Percentiles rank a stretch among this genome's conserved stretches.
Conservation (phyloP, 2,329 filamentous ascomycete species). For the Arthrobotrys iridis region DNA sequence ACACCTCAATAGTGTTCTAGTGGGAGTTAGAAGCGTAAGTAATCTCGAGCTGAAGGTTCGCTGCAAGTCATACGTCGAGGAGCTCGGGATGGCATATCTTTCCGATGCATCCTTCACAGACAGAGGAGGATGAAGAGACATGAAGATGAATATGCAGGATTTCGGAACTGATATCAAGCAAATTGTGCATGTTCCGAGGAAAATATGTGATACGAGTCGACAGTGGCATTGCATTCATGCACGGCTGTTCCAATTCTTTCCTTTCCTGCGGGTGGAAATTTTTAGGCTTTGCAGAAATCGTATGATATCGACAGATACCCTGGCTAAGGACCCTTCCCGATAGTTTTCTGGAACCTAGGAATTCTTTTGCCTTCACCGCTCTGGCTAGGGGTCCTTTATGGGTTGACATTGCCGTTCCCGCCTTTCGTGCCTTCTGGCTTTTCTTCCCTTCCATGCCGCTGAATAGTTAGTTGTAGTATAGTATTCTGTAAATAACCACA, state of each 20-base stretch:
- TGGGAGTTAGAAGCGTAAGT: conserved; percentile 11
- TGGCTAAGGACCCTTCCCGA: conserved; percentile 25
- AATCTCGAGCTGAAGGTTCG: conserved; percentile 11
- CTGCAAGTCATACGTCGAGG: conserved; percentile 21
- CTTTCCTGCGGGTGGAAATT: neutral
- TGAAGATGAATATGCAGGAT: neutral
- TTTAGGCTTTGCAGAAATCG: conserved; percentile 25
- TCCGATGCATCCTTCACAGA: conserved; percentile 18
- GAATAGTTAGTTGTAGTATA: neutral
- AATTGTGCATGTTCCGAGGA: conserved; percentile 10
- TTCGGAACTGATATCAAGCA: conserved; percentile 4
- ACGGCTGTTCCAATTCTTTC: neutral
- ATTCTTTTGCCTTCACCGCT: neutral
- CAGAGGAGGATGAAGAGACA: conserved; percentile 9
- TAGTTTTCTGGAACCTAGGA: neutral
- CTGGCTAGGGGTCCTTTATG: conserved; percentile 2
- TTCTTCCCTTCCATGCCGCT: neutral
- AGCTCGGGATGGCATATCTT: neutral
- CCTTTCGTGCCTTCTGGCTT: neutral
- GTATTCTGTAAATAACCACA: conserved; percentile 10
- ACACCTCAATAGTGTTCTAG: neutral
- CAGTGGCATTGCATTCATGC: conserved; percentile 11
- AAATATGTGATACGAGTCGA: conserved; percentile 8
- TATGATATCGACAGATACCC: conserved; percentile 39
- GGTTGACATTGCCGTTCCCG: conserved; percentile 44